Base-by-base conservation (phyloP, 768 basidiomycete species). In the Leccinum subgranulosum region DNA sequence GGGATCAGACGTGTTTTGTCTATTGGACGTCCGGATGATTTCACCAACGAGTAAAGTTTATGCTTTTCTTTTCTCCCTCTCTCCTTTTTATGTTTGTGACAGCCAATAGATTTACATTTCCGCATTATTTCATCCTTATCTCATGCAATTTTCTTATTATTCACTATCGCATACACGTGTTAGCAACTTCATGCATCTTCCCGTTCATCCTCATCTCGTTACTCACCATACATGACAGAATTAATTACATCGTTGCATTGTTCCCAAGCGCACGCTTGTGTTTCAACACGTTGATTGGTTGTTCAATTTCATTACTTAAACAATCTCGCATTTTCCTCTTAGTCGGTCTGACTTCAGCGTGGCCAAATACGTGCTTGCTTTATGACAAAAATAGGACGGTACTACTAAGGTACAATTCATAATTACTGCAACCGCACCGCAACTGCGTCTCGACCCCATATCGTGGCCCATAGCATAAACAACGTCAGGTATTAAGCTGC, bases 1-100 rank as follows among this genome's bases (percentile, higher is more conserved):
- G 63, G 71, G 2, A 64, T 72, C 23, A 70, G 57, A 55, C 73
- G 69, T 34, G 62, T 73, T 47, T 52, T 72, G 11, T 60, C 69
- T 19, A 53, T 70, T 8, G 64, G 62, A 2, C 59, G 39, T 41
- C 23, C 62, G 52, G 56, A 31, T 14, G 53, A 59, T 15, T 50
- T 34, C 15, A 60, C 6, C 17, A 59, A 7, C 69, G 50, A 71
- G 49, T 48, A 23, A 19, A 19, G 11, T 43, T 6, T 47, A 45
- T 27, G 2, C 27, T 29, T 8, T 28, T 15, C 17, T 1, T 41
- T 19, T 19, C 36, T 0, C 41, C 21, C 19, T 21, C 19, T n/a
- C 9, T 19, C n/a, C 17, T 19, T 11, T 19, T 1, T 31, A 41
- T n/a, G 34, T 21, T 31, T 46, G 23, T 12, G 31, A 43, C 51